Base-by-base conservation (phyloP, 2,329 filamentous ascomycete species). In the Exophiala lecanii-corni region DNA sequence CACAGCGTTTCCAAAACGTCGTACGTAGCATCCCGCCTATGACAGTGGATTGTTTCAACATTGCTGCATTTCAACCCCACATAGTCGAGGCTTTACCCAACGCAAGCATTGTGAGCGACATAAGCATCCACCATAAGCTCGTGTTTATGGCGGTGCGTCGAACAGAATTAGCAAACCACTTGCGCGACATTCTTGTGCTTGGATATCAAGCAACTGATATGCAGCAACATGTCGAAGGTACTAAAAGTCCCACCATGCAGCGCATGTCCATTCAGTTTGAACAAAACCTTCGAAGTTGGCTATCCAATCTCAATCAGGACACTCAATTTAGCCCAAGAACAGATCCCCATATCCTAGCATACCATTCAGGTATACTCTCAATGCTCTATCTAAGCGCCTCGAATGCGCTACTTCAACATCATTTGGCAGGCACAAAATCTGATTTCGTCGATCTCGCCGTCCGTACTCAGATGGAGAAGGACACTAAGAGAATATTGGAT, bases 1-100 rank as follows among this genome's bases (percentile, higher is more conserved):
- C 89, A 4, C 94, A 88, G 20, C 76, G 88, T 41, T 91, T 96
- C 65, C 94, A 94, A 72, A 83, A 89, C 49, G 86, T 92, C 57
- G 89, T 95, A 62, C 94, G 87, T 60, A 87, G 95, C 59, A 89
- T 96, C 25, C 87, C 89, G 1, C 91, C 94, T 86, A 72, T 95
- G 39, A 81, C 78, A 9, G 71, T 91, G 55, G 74, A 79, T 53
- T 89, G 96, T 60, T 96, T 96, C 58, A 87, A 94, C 57, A 79
- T 86, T 53, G 72, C 76, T 35, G 62, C 75, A 1, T 74, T 89
- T 13, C 72, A 84, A 2, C n/a, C 13, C 13, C 5, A 17, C 4
- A 15, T 39, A 16, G 13, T 16, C 9, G 23, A 30, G 4, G 10
- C 12, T 9, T 23, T 39, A 2, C 23, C 36, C 5, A 7, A 28